phyloP scores from a whole-genome alignment of 148 eudicot genomes.

The Salicornia ramosissima region DNA sequence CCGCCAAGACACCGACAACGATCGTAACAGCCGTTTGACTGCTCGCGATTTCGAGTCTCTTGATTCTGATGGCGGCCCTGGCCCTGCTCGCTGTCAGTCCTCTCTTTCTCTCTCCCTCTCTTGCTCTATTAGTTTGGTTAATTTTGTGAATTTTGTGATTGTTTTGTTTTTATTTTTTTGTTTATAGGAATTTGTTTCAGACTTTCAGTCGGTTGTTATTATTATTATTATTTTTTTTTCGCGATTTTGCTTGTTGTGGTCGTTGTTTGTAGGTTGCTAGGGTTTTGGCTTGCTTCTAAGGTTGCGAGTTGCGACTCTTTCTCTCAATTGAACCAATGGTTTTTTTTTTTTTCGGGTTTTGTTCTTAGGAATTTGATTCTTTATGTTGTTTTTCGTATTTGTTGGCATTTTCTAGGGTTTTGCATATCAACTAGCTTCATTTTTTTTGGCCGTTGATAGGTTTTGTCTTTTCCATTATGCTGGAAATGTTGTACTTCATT shows the following conservation, averaged over 20 bases:
- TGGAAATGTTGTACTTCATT: too few relatives aligned
- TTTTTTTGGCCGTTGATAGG: too few relatives aligned
- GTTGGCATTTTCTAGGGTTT: too few relatives aligned
- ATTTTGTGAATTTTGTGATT: neutral
- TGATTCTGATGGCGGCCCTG: slow-evolving; percentile 69
- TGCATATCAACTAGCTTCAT: too few relatives aligned
- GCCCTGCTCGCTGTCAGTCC: slow-evolving; percentile 73
- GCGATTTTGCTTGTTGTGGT: neutral
- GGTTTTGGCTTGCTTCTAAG: neutral
- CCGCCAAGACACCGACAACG: slow-evolving; percentile 48
- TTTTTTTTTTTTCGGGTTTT: too few relatives aligned
- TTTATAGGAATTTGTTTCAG: neutral
- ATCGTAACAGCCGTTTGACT: slow-evolving; percentile 44
- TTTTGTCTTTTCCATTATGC: too few relatives aligned
- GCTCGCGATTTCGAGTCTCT: slow-evolving; percentile 64
- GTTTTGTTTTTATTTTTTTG: neutral
- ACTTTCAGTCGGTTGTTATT: too few relatives aligned
- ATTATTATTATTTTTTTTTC: neutral
- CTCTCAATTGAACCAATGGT: too few relatives aligned
- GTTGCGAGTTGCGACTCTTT: too few relatives aligned
- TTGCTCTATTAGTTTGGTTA: neutral
- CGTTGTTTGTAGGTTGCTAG: neutral
- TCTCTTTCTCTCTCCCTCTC: neutral
- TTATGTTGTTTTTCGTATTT: too few relatives aligned
- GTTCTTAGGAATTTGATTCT: too few relatives aligned